A percentile compares a stretch with the other conserved stretches of the same genome.
These are phyloP conservation scores for Komagataea norvegica DNA, from an alignment of 1,139 yeast genomes.

Conservation along the genomic window DNA sequence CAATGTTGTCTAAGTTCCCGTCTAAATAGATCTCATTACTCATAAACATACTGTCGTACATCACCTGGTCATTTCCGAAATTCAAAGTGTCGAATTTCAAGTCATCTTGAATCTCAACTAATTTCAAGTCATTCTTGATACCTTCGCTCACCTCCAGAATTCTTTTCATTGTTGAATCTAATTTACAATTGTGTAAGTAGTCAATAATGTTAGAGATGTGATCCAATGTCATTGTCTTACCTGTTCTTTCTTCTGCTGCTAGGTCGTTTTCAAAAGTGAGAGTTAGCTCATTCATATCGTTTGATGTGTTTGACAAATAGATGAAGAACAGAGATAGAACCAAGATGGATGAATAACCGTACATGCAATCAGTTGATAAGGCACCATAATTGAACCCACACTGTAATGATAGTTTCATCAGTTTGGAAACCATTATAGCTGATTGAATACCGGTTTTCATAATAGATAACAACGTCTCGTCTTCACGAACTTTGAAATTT, in stretches of 20 bases:
- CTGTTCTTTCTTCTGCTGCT: constrained; percentile 25
- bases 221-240: constrained; percentile 28
- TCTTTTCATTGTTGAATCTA: constrained; percentile 36
- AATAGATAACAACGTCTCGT: constrained; percentile 35
- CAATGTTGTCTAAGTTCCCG: constrained; percentile 8
- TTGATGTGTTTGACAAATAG: constrained; percentile 32
- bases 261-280: constrained; percentile 19
- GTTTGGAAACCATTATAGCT: constrained; percentile 33
- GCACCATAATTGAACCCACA: constrained; percentile 37
- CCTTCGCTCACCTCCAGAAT: constrained; percentile 37
- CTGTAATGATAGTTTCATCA: constrained; percentile 29
- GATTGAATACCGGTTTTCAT: constrained; percentile 35
- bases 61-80: constrained; percentile 20
- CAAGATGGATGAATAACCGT: constrained; percentile 38
- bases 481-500: constrained; percentile 27
- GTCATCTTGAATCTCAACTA: constrained; percentile 31
- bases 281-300: constrained; percentile 27
- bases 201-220: constrained; percentile 34
- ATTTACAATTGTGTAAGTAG: constrained; percentile 30
- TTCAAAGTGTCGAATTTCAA: constrained; percentile 21
- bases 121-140: constrained; percentile 34
- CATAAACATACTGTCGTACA: constrained; percentile 22
- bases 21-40: constrained; percentile 25
- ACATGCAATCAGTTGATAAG: constrained; percentile 36
- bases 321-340: constrained; percentile 32